Percentiles rank a stretch among this genome's conserved stretches.
Conservation (phyloP, 805 yeast species). For the Pichia thaimueangensis region DNA sequence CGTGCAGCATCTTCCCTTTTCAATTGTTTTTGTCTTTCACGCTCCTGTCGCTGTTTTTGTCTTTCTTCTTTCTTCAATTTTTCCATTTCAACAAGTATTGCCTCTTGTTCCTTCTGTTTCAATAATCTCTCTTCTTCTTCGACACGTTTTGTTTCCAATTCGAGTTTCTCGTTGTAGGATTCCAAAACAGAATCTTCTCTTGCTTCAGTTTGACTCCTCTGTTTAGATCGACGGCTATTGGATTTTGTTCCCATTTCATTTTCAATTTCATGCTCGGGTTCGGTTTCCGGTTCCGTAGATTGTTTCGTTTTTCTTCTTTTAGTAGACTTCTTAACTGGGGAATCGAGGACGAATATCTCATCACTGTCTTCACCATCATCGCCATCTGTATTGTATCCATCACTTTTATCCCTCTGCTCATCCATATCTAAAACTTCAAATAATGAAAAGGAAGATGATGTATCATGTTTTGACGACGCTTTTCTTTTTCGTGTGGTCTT, state of each 20-base stretch:
- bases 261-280: neutral
- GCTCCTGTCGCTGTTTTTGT: constrained; percentile 12
- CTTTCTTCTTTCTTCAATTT: constrained; percentile 22
- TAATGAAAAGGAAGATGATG: constrained; percentile 4
- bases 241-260: too few relatives aligned
- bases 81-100: constrained; percentile 23
- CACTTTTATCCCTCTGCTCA: neutral
- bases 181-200: too few relatives aligned
- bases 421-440: constrained; percentile 13
- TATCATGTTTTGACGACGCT: neutral
- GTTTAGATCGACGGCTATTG: too few relatives aligned
- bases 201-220: too few relatives aligned
- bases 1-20: constrained; percentile 10
- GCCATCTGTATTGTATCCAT: neutral
- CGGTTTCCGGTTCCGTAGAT: neutral
- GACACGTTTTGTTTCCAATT: neutral
- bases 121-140: neutral
- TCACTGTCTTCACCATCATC: neutral
- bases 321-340: constrained; percentile 9
- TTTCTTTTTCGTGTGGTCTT: neutral
- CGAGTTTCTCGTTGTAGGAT: neutral
- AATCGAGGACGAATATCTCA: constrained; percentile 11
- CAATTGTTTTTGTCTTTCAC: constrained; percentile 16
- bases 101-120: constrained; percentile 19
- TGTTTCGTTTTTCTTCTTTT: neutral